These are phyloP conservation scores for Fistulinella prunicolor DNA, from an alignment of 768 basidiomycete species.

Conservation along the genomic window DNA sequence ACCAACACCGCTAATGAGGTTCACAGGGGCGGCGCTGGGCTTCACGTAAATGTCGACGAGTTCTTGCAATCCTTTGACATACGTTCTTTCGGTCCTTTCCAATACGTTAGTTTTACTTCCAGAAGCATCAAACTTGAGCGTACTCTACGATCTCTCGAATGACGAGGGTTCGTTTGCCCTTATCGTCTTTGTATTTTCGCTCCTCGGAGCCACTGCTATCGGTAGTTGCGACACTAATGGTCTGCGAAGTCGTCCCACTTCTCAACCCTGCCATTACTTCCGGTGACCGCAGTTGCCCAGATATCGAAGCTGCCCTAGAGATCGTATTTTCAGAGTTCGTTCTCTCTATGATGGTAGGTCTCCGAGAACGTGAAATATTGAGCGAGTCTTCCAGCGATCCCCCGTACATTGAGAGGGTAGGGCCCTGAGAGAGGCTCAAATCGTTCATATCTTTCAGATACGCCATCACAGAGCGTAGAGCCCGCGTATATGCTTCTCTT, in stretches of 20 bases:
- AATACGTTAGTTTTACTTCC: slow-evolving; percentile 8
- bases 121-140: slow-evolving; percentile 30
- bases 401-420: slow-evolving; percentile 58
- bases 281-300: slow-evolving; percentile 59
- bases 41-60: slow-evolving; percentile 94
- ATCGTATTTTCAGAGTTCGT: slow-evolving; percentile 47
- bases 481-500: slow-evolving; percentile 71
- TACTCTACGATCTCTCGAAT: slow-evolving; percentile 91
- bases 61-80: slow-evolving; percentile 91
- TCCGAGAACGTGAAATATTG: slow-evolving; percentile 47
- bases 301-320: slow-evolving; percentile 46
- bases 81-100: slow-evolving; percentile 86
- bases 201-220: slow-evolving; percentile 80
- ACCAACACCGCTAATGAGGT: slow-evolving; percentile 64
- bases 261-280: slow-evolving; percentile 63
- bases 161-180: slow-evolving; percentile 75
- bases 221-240: slow-evolving; percentile 68
- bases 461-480: slow-evolving; percentile 89
- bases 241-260: slow-evolving; percentile 59
- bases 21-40: slow-evolving; percentile 70
- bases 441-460: slow-evolving; percentile 97
- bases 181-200: slow-evolving; percentile 90
- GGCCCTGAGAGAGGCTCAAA: slow-evolving; percentile 63
- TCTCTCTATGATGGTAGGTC: slow-evolving; percentile 64
- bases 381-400: slow-evolving; percentile 43